Percentiles rank a stretch among this genome's conserved stretches.
phyloP scores from a whole-genome alignment of 2,329 filamentous ascomycete genomes.

The Allantophomopsis cytisporea region DNA sequence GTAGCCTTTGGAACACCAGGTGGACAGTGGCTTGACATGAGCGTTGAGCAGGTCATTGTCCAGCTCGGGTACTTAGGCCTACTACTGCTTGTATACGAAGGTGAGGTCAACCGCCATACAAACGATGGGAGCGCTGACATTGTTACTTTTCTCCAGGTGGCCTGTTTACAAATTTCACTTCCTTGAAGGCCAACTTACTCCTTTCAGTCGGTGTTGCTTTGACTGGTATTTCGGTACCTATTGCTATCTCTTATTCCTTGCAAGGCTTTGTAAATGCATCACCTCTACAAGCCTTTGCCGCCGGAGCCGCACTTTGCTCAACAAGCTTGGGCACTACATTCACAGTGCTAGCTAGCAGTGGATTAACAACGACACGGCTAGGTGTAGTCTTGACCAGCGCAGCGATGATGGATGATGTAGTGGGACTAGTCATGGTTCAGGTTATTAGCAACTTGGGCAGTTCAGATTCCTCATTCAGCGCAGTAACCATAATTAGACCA shows the following conservation, averaged over 20 bases:
- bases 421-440: conserved; percentile 62
- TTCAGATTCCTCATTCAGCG: conserved; percentile 8
- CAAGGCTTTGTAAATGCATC: conserved; percentile 1
- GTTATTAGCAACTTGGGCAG: conserved; percentile 53
- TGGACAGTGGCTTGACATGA: conserved; percentile 37
- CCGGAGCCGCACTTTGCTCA: conserved; percentile 57
- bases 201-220: conserved; percentile 47
- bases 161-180: conserved; percentile 35
- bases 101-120: neutral
- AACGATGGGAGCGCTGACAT: neutral
- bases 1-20: conserved; percentile 56
- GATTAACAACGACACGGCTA: conserved; percentile 33
- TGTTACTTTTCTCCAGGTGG: conserved; percentile 1
- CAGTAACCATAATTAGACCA: conserved; percentile 27
- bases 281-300: conserved; percentile 38
- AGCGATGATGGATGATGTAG: conserved; percentile 68
- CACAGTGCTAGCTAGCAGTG: conserved; percentile 45
- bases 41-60: conserved; percentile 38
- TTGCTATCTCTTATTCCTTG: conserved; percentile 43
- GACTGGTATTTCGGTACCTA: conserved; percentile 49
- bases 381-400: conserved; percentile 52
- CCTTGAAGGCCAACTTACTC: conserved; percentile 42
- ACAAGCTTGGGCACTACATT: conserved; percentile 62
- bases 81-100: conserved; percentile 55
- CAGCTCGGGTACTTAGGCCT: conserved; percentile 60